Percentiles rank a stretch among this genome's conserved stretches.
Conservation (phyloP, 2,329 filamentous ascomycete genomes). For the Passalora sequoiae region DNA sequence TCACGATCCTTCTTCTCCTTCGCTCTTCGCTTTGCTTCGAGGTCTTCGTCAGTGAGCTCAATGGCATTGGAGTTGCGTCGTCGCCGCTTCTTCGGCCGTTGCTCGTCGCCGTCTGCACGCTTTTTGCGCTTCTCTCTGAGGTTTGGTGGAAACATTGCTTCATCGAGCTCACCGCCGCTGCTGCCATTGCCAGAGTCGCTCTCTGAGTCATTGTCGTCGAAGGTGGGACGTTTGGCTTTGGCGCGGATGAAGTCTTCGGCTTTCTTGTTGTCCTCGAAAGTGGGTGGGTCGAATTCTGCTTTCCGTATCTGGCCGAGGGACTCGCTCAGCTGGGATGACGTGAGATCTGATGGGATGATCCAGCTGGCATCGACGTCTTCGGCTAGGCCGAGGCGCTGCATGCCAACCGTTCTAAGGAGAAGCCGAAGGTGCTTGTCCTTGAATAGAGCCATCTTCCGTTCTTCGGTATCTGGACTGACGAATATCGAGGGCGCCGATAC, state of each 20-base stretch:
- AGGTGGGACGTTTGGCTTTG: conserved; percentile 55
- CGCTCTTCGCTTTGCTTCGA: conserved; percentile 55
- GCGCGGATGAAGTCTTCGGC: conserved; percentile 76
- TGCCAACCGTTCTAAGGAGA: conserved; percentile 70
- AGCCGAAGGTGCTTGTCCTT: conserved; percentile 84
- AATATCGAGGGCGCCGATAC: conserved; percentile 48
- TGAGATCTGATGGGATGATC: conserved; percentile 65
- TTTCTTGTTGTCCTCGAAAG: conserved; percentile 67
- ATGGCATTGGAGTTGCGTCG: conserved; percentile 42
- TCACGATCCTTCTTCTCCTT: conserved; percentile 67
- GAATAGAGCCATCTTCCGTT: conserved; percentile 69
- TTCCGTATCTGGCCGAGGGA: conserved; percentile 68
- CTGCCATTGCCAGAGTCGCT: conserved; percentile 43
- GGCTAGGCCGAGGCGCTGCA: conserved; percentile 60
- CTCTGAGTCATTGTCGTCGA: conserved; percentile 57
- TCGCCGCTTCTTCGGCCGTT: conserved; percentile 54
- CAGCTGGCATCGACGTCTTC: conserved; percentile 73
- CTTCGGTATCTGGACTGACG: conserved; percentile 60
- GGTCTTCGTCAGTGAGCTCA: conserved; percentile 59
- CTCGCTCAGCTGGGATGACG: conserved; percentile 62
- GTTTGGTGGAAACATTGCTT: conserved; percentile 30
- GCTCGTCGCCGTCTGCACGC: conserved; percentile 12
- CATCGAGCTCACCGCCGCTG: conserved; percentile 23
- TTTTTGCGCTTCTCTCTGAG: conserved; percentile 24
- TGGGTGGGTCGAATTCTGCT: conserved; percentile 71